Evolutionary conservation across 441 rosid genomes (phyloP).

Genomic region (Bruguiera hainesii): DNA sequence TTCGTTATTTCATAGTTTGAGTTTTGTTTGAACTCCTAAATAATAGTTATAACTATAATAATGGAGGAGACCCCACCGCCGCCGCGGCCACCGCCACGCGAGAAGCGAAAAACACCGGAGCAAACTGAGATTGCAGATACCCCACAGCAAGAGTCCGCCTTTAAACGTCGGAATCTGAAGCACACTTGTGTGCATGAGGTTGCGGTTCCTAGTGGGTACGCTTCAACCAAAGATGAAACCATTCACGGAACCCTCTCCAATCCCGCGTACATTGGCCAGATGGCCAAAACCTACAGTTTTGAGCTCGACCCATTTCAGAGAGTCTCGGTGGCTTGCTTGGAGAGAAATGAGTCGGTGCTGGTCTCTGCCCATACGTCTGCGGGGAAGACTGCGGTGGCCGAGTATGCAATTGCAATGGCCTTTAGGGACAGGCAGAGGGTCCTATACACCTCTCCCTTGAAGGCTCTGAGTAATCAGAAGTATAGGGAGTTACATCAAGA

Average conservation of each 20-base stretch:
- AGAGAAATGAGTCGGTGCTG: constrained; percentile 86
- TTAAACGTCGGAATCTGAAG: constrained; percentile 47
- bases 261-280: constrained; percentile 66
- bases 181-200: constrained; percentile 95
- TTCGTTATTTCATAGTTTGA: no score
- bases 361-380: constrained; percentile 99
- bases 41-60: no score
- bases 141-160: constrained; percentile 40
- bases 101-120: constrained; percentile 45
- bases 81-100: constrained; percentile 13
- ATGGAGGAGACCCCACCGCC: constrained; percentile 3
- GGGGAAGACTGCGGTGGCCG: constrained; percentile 95
- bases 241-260: constrained; percentile 67
- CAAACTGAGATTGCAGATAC: constrained; percentile 19
- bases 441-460: constrained; percentile 88
- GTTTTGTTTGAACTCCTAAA: no score
- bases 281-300: constrained; percentile 76
- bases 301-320: constrained; percentile 88
- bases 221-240: constrained; percentile 54
- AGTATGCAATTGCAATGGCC: constrained; percentile 96
- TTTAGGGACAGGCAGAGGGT: constrained; percentile 94
- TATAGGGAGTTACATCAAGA: constrained; percentile 88
- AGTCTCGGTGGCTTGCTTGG: constrained; percentile 87
- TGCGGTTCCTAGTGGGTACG: constrained; percentile 65
- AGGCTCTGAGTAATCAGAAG: constrained; percentile 97